A percentile compares a stretch with the other conserved stretches of the same genome.
phyloP scores from a whole-genome alignment of 441 rosid genomes.

The Corymbia calophylla region DNA sequence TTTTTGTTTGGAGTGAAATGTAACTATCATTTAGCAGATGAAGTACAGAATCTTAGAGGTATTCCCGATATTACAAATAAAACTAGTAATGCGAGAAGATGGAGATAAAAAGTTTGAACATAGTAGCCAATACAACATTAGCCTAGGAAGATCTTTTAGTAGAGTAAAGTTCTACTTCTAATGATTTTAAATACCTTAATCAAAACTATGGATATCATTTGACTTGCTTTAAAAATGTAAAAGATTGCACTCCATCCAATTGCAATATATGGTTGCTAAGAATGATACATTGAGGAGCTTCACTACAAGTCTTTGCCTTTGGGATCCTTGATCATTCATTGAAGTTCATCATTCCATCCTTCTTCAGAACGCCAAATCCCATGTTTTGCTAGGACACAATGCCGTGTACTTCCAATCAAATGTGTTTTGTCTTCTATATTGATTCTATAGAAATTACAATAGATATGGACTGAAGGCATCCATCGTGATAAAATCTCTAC shows the following conservation, averaged over 20 bases:
- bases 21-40: not conserved
- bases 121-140: not conserved
- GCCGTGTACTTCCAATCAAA: not conserved
- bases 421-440: accelerated
- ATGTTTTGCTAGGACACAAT: not conserved
- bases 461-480: not conserved
- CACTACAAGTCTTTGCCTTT: not conserved
- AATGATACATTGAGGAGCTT: not conserved
- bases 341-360: not conserved
- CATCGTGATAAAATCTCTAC: not conserved
- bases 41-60: not conserved
- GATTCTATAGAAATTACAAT: not conserved
- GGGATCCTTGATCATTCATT: not conserved
- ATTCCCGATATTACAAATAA: not conserved
- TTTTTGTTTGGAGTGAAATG: not conserved
- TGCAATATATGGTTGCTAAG: not conserved
- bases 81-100: not conserved
- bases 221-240: not conserved
- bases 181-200: not conserved
- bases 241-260: not conserved
- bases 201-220: not conserved
- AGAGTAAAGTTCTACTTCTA: not conserved
- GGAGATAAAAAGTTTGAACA: not conserved
- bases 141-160: not conserved
- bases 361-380: accelerated